Conservation (phyloP, 2,329 filamentous ascomycete species). For the Claviceps sp. region DNA sequence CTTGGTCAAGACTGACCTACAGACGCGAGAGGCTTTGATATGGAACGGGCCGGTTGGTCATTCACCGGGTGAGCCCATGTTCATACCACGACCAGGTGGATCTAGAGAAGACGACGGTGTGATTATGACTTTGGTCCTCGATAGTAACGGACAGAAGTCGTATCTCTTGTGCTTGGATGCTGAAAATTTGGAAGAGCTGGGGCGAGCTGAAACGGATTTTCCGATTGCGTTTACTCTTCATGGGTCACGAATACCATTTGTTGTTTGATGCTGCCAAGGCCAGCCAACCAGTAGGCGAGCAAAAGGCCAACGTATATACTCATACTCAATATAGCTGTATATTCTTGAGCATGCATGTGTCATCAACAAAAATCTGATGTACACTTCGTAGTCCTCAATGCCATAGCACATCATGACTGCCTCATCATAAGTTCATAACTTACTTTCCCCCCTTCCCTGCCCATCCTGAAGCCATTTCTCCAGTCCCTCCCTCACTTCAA, state of each 20-base stretch:
- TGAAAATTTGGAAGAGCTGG: conserved; percentile 47
- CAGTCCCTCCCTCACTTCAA: conserved; percentile 43
- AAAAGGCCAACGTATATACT: no score
- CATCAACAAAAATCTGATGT: background rate
- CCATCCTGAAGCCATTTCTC: conserved; percentile 8
- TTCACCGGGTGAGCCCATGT: conserved; percentile 57
- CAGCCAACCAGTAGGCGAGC: background rate
- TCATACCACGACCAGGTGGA: conserved; percentile 35
- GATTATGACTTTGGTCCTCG: conserved; percentile 48
- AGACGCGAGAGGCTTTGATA: conserved; percentile 33
- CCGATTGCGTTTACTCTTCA: conserved; percentile 53
- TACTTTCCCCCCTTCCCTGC: background rate
- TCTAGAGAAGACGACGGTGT: conserved; percentile 49
- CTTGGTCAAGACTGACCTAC: conserved; percentile 51
- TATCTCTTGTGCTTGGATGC: conserved; percentile 56
- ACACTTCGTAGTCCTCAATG: background rate
- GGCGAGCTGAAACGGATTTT: conserved; percentile 47
- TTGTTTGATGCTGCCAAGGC: background rate
- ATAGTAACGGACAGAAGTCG: conserved; percentile 43
- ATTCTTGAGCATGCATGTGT: background rate
- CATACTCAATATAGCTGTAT: no score
- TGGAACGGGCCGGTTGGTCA: conserved; percentile 47
- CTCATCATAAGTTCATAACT: background rate
- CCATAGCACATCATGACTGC: background rate
- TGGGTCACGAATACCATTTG: conserved; percentile 30